Percentiles rank a stretch among this genome's conserved stretches.
phyloP scores from a whole-genome alignment of 306 rosid species.

The Cicer arietinum region DNA sequence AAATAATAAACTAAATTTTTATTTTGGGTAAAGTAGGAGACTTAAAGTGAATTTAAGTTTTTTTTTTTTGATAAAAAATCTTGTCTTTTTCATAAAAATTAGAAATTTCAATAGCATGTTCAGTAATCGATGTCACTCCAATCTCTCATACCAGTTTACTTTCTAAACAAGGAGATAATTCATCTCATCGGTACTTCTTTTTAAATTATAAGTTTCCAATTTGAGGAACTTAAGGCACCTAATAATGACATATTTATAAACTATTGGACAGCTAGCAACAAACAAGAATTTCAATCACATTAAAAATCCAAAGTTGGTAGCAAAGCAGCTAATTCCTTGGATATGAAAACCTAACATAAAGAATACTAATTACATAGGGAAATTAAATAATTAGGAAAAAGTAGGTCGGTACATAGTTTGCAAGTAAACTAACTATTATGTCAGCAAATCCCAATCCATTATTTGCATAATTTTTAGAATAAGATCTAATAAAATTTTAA shows the following conservation, averaged over 20 bases:
- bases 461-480: too few relatives aligned
- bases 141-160: constrained; percentile 1
- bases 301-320: constrained; percentile 36
- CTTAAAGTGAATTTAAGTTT: too few relatives aligned
- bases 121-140: constrained; percentile 29
- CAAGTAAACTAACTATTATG: neutral
- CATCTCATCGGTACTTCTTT: constrained; percentile 24
- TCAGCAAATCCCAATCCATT: too few relatives aligned
- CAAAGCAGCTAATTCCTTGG: constrained; percentile 28
- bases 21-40: too few relatives aligned
- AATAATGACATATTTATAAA: constrained; percentile 27
- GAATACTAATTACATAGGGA: constrained; percentile 24
- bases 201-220: constrained; percentile 38
- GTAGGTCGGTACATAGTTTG: constrained; percentile 25
- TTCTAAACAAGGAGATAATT: constrained; percentile 19
- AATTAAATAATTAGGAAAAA: constrained; percentile 41
- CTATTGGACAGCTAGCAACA: constrained; percentile 21
- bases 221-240: constrained; percentile 41
- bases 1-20: too few relatives aligned
- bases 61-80: neutral
- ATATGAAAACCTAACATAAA: constrained; percentile 31
- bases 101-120: constrained; percentile 24
- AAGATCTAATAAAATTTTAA: too few relatives aligned
- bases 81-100: constrained; percentile 7
- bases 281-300: constrained; percentile 41